A percentile compares a stretch with the other conserved stretches of the same genome.
phyloP scores from a whole-genome alignment of 208 protist genomes.

The Trypanosoma theileri region DNA sequence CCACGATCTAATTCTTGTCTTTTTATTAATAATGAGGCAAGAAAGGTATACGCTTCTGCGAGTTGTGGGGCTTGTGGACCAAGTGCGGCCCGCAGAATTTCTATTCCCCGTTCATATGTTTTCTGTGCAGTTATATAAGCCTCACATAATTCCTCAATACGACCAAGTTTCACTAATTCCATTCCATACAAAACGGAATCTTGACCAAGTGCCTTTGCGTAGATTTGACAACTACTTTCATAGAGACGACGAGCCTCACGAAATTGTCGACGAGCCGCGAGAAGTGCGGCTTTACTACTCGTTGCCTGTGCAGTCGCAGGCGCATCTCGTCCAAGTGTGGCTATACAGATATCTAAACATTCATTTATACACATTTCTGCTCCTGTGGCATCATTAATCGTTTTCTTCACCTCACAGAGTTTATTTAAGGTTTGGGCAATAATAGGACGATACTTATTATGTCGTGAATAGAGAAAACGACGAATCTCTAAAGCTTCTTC shows the following conservation, averaged over 20 bases:
- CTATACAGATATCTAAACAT: slow-evolving; percentile 81
- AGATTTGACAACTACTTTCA: slow-evolving; percentile 76
- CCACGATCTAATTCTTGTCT: slow-evolving; percentile 63
- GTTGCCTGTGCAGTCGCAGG: slow-evolving; percentile 82
- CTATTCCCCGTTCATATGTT: slow-evolving; percentile 61
- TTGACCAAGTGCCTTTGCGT: slow-evolving; percentile 72
- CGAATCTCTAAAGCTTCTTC: slow-evolving; percentile 89
- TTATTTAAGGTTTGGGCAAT: slow-evolving; percentile 92
- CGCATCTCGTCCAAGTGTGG: slow-evolving; percentile 78
- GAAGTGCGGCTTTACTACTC: slow-evolving; percentile 80
- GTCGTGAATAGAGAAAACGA: slow-evolving; percentile 74
- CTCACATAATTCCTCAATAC: slow-evolving; percentile 81
- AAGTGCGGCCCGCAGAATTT: slow-evolving; percentile 61
- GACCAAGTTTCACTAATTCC: slow-evolving; percentile 81
- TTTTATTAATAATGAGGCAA: slow-evolving; percentile 68
- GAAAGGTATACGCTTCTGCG: slow-evolving; percentile 79
- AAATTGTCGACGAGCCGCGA: slow-evolving; percentile 78
- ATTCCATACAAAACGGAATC: slow-evolving; percentile 70
- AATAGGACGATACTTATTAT: slow-evolving; percentile 84
- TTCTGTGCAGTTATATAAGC: slow-evolving; percentile 68
- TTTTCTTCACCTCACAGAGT: slow-evolving; percentile 83
- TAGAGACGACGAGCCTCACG: slow-evolving; percentile 79
- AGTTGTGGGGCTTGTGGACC: slow-evolving; percentile 66
- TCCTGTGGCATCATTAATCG: slow-evolving; percentile 71
- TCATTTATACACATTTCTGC: slow-evolving; percentile 89